phyloP scores from a whole-genome alignment of 2,329 filamentous ascomycete species.

The Pestalotiopsis fici region DNA sequence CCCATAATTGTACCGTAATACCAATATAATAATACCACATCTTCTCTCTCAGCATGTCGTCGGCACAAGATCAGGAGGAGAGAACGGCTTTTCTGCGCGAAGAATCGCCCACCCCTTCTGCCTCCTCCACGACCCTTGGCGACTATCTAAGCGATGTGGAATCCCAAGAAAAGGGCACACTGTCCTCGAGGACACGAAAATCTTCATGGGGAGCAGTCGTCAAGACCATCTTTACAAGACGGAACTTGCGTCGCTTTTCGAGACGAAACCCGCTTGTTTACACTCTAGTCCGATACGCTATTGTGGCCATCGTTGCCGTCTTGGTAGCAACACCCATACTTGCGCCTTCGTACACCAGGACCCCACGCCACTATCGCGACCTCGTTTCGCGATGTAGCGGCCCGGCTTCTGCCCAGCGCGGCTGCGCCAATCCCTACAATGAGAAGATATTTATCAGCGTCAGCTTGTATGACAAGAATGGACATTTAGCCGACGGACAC shows the following conservation, averaged over 20 bases:
- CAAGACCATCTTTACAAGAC: constrained; percentile 10
- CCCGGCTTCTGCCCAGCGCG: constrained; percentile 19
- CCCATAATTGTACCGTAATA: neutral
- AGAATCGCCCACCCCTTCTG: neutral
- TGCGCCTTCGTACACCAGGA: constrained; percentile 43
- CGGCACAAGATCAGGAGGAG: neutral
- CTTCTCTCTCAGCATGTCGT: neutral
- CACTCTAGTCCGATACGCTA: constrained; percentile 20
- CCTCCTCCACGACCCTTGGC: constrained; percentile 14
- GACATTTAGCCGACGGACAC: constrained; percentile 58
- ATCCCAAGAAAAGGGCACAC: constrained; percentile 3
- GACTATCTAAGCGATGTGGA: constrained; percentile 14
- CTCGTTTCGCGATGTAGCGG: constrained; percentile 31
- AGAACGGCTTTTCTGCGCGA: neutral
- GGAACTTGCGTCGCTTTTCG: constrained; percentile 19
- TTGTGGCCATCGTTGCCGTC: constrained; percentile 31
- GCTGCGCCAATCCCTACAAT: constrained; percentile 41
- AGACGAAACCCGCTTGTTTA: constrained; percentile 15
- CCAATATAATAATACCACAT: neutral
- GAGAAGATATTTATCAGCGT: constrained; percentile 76
- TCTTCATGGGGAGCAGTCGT: constrained; percentile 15
- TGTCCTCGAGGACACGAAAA: constrained; percentile 11
- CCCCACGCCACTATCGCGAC: constrained; percentile 37
- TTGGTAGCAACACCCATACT: constrained; percentile 35
- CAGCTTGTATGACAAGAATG: constrained; percentile 66